A percentile compares a stretch with the other conserved stretches of the same genome.
Evolutionary conservation across 768 basidiomycete genomes (phyloP).

Genomic region (Chalciporus piperatus): DNA sequence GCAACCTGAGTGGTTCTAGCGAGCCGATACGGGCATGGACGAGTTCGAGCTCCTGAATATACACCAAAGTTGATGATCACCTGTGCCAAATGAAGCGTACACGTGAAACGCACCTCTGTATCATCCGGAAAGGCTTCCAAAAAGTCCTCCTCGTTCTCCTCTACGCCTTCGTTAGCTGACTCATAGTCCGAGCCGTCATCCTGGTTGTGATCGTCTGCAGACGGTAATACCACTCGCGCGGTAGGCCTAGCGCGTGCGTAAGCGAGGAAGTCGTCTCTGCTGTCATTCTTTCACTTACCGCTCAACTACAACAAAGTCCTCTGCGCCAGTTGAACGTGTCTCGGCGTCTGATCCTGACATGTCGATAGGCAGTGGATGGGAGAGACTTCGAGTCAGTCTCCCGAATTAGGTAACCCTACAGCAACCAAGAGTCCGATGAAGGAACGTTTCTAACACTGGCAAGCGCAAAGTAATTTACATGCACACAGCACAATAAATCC

Average conservation of each 20-base stretch:
- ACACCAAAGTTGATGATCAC: not conserved
- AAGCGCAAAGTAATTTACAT: too few species aligned
- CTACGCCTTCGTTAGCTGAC: conserved; percentile 39
- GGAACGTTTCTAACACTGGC: too few species aligned
- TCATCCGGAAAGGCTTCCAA: conserved; percentile 80
- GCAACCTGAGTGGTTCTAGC: conserved; percentile 62
- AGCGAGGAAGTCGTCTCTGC: not conserved
- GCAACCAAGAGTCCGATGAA: not conserved
- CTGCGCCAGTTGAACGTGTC: conserved; percentile 5
- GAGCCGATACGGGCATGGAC: conserved; percentile 76
- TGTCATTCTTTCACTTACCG: conserved; percentile 15
- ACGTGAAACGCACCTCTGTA: conserved; percentile 57
- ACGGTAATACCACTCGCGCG: conserved; percentile 50
- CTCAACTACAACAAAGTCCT: conserved; percentile 22
- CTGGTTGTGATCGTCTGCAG: conserved; percentile 22
- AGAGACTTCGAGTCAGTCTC: not conserved
- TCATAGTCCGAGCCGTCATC: conserved; percentile 36
- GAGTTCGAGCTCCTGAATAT: conserved; percentile 76
- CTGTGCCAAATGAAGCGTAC: too few species aligned
- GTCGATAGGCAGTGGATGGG: not conserved
- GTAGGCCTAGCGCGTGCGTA: conserved; percentile 19
- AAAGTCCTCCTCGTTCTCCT: conserved; percentile 60
- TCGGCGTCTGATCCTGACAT: conserved; percentile 22
- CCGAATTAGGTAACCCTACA: not conserved
- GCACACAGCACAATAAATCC: too few species aligned